A percentile compares a stretch with the other conserved stretches of the same genome.
phyloP scores from a whole-genome alignment of 306 rosid species.

The Dicorynia guianensis region DNA sequence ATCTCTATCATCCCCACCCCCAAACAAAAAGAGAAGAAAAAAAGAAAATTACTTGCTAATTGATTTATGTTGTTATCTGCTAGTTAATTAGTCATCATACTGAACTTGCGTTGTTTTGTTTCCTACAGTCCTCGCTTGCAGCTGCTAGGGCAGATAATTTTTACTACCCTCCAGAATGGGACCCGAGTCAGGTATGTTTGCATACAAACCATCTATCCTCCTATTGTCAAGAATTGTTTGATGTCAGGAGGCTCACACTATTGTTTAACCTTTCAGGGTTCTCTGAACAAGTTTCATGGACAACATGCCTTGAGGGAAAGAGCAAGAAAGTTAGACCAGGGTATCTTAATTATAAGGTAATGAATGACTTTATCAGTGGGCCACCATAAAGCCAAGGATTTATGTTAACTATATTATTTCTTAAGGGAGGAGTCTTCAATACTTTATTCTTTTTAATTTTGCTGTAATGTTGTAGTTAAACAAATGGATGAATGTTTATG shows the following conservation, averaged over 20 bases:
- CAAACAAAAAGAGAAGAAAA: background rate
- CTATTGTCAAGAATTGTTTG: conserved; percentile 13
- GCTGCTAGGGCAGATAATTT: conserved; percentile 96
- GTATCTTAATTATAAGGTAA: conserved; percentile 88
- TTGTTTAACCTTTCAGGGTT: conserved; percentile 63
- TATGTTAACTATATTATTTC: background rate
- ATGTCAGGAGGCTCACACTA: conserved; percentile 21
- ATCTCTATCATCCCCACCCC: background rate
- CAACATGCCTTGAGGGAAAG: conserved; percentile 97
- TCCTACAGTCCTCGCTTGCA: conserved; percentile 87
- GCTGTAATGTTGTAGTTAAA: conserved; percentile 10
- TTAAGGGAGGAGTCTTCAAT: conserved; percentile 18
- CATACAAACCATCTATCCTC: background rate
- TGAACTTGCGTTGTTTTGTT: conserved; percentile 50
- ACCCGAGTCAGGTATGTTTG: conserved; percentile 74
- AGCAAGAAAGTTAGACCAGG: conserved; percentile 89
- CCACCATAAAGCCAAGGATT: background rate
- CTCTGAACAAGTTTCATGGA: conserved; percentile 88
- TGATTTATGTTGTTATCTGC: conserved; percentile 15
- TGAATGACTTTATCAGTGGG: conserved; percentile 10
- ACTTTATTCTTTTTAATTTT: background rate
- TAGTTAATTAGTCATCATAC: conserved; percentile 25
- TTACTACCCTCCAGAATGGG: conserved; percentile 97
- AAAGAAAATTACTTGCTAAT: background rate
- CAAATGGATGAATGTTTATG: conserved; percentile 21